Evolutionary conservation across 2,329 filamentous ascomycete genomes (phyloP).

Genomic region (Aspergillus fumigatus): DNA sequence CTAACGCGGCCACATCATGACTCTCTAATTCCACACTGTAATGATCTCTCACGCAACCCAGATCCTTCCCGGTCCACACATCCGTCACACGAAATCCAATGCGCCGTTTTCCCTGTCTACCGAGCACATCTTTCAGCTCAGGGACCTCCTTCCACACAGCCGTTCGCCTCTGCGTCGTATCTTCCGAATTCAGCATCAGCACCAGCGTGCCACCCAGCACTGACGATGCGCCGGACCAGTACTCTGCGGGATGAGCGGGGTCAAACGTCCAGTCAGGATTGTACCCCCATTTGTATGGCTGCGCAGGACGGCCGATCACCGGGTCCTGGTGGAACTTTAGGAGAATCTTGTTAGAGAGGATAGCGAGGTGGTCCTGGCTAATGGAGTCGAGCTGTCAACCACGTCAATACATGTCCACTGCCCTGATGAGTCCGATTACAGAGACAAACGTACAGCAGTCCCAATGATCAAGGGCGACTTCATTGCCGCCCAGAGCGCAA

Average conservation of each 20-base stretch:
- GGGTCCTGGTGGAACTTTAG: slow-evolving; percentile 47
- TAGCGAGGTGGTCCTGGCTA: slow-evolving; percentile 31
- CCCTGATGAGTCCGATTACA: background rate
- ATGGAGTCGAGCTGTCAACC: slow-evolving; percentile 32
- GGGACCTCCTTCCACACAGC: slow-evolving; percentile 29
- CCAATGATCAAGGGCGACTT: slow-evolving; percentile 51
- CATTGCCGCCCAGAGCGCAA: slow-evolving; percentile 50
- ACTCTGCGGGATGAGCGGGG: slow-evolving; percentile 30
- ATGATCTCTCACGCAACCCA: slow-evolving; percentile 26
- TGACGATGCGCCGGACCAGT: slow-evolving; percentile 32
- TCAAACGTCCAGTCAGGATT: slow-evolving; percentile 34
- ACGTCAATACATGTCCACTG: slow-evolving; percentile 2
- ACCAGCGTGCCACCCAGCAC: slow-evolving; percentile 25
- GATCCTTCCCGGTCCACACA: slow-evolving; percentile 26
- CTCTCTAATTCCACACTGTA: slow-evolving; percentile 20
- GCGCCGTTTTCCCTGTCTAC: background rate
- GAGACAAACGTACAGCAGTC: slow-evolving; percentile 22
- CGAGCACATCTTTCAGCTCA: slow-evolving; percentile 14
- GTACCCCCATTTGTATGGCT: slow-evolving; percentile 39
- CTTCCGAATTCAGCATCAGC: slow-evolving; percentile 30
- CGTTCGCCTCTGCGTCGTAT: slow-evolving; percentile 16
- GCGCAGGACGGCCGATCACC: slow-evolving; percentile 38
- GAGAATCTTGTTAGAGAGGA: slow-evolving; percentile 42
- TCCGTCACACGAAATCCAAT: slow-evolving; percentile 22
- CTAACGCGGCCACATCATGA: slow-evolving; percentile 29